Evolutionary conservation across 176 grass and related monocot species (phyloP).

Genomic region (Zea luxurians): DNA sequence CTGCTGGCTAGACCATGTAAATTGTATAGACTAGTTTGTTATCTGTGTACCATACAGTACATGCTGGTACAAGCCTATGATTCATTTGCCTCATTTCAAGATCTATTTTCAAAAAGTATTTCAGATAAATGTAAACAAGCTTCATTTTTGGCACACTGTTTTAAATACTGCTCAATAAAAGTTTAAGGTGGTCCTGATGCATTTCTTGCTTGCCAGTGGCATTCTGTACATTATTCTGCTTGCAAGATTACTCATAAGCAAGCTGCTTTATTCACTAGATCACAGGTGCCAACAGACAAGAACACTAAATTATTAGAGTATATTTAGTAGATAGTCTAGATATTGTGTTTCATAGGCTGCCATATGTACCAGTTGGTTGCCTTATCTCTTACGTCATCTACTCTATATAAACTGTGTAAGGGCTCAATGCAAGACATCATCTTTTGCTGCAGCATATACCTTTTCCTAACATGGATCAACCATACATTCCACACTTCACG

Average conservation of each 20-base stretch:
- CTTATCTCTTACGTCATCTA: too few relatives aligned
- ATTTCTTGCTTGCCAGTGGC: not conserved
- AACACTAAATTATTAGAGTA: not conserved
- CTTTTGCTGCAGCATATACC: too few relatives aligned
- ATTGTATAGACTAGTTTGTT: not conserved
- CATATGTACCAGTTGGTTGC: too few relatives aligned
- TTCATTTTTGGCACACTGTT: not conserved
- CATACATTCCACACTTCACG: not conserved
- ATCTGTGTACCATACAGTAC: not conserved
- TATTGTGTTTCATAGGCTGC: too few relatives aligned
- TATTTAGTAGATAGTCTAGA: too few relatives aligned
- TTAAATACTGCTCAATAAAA: conserved; percentile 12
- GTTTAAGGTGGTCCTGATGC: not conserved
- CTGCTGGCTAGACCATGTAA: not conserved
- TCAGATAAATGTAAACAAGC: not conserved
- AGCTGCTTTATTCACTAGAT: not conserved
- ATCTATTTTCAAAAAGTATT: not conserved
- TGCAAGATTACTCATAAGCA: not conserved
- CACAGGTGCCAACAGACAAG: not conserved
- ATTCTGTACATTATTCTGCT: not conserved
- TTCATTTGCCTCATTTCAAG: not conserved
- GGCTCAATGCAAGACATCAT: too few relatives aligned
- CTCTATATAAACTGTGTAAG: too few relatives aligned
- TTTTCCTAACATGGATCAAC: not conserved
- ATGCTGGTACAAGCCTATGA: not conserved